Percentiles rank a stretch among this genome's conserved stretches.
These are phyloP conservation scores for Arabidopsis arenosa DNA, from an alignment of 345 rosid species.

Conservation along the genomic window DNA sequence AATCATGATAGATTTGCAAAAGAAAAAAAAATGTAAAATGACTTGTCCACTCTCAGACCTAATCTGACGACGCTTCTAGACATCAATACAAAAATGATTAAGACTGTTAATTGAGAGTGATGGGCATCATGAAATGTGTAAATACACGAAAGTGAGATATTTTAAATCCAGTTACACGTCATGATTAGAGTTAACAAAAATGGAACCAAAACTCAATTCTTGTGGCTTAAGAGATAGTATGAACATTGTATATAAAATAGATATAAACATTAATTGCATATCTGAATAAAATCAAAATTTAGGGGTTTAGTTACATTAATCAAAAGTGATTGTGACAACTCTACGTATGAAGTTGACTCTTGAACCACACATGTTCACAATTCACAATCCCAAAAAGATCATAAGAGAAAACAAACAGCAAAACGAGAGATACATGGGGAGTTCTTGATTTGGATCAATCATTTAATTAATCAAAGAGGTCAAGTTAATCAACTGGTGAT, in stretches of 20 bases:
- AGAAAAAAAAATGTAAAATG: background rate
- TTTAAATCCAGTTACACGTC: background rate
- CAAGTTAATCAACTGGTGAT: conserved; percentile 23
- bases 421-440: conserved; percentile 38
- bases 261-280: conserved; percentile 29
- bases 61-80: conserved; percentile 7
- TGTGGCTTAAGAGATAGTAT: conserved; percentile 25
- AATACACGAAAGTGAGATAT: conserved; percentile 1
- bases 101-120: conserved; percentile 18
- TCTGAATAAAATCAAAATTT: conserved; percentile 21
- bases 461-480: conserved; percentile 25
- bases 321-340: conserved; percentile 42
- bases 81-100: background rate
- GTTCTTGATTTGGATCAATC: conserved; percentile 28
- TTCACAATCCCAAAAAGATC: conserved; percentile 43
- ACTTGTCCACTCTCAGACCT: background rate
- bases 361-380: conserved; percentile 47
- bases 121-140: background rate
- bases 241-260: conserved; percentile 6
- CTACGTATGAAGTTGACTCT: conserved; percentile 47
- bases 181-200: conserved; percentile 1
- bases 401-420: conserved; percentile 30
- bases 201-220: background rate
- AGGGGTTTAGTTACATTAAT: background rate
- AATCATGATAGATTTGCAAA: too few relatives aligned